These are phyloP conservation scores for Mytilinidion resinicola DNA, from an alignment of 495 filamentous ascomycete genomes.

Conservation along the genomic window DNA sequence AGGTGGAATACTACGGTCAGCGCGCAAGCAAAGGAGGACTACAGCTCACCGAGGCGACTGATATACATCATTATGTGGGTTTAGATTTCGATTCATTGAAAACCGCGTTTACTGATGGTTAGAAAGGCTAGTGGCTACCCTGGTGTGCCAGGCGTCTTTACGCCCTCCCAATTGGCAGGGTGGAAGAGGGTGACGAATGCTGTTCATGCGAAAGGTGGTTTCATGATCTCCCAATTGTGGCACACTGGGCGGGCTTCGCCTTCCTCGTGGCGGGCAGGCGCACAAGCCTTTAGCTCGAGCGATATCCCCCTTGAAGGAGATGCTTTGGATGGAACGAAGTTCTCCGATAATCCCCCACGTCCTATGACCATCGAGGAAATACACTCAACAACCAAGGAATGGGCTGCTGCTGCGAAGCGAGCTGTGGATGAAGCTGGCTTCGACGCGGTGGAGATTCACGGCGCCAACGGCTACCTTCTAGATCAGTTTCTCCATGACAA, in stretches of 20 bases:
- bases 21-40: constrained; percentile 25
- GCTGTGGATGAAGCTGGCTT: constrained; percentile 23
- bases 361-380: constrained; percentile 27
- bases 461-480: constrained; percentile 50
- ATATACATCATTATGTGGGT: constrained; percentile 27
- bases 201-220: constrained; percentile 26
- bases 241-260: constrained; percentile 25
- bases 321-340: constrained; percentile 20
- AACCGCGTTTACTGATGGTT: not conserved
- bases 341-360: constrained; percentile 17
- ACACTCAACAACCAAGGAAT: constrained; percentile 20
- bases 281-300: constrained; percentile 22
- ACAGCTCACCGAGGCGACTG: constrained; percentile 26
- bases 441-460: constrained; percentile 37
- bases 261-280: constrained; percentile 17
- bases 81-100: not conserved
- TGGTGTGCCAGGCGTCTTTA: constrained; percentile 23
- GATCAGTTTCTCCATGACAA: constrained; percentile 51
- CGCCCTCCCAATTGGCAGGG: constrained; percentile 18
- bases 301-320: constrained; percentile 25
- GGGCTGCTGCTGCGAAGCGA: constrained; percentile 23
- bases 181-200: constrained; percentile 30
- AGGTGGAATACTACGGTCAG: constrained; percentile 26
- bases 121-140: constrained; percentile 25
- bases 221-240: constrained; percentile 26